Conservation (phyloP, 495 filamentous ascomycete species). For the Aspergillus bridgeri region DNA sequence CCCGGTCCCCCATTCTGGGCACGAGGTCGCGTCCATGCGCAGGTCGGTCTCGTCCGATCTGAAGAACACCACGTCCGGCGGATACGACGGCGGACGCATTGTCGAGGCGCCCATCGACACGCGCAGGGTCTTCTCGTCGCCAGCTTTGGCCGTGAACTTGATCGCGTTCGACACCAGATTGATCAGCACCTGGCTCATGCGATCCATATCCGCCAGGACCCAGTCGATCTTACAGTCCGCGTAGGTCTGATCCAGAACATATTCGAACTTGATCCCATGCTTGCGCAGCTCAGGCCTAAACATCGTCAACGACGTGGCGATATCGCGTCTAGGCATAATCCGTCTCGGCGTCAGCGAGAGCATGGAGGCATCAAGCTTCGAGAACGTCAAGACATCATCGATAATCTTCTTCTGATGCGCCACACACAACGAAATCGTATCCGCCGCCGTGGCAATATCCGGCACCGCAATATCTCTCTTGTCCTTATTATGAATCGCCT, state of each 20-base stretch:
- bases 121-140: conserved; percentile 56
- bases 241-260: conserved; percentile 57
- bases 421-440: conserved; percentile 72
- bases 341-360: conserved; percentile 65
- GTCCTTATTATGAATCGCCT: conserved; percentile 14
- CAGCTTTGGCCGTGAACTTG: conserved; percentile 62
- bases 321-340: conserved; percentile 62
- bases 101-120: conserved; percentile 67
- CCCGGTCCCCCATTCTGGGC: conserved; percentile 65
- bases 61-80: conserved; percentile 51
- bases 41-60: conserved; percentile 37
- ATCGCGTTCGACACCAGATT: conserved; percentile 77
- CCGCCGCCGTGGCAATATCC: conserved; percentile 61
- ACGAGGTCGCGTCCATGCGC: conserved; percentile 42
- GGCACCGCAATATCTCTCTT: conserved; percentile 10
- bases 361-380: conserved; percentile 77
- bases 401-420: conserved; percentile 79
- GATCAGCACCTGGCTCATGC: conserved; percentile 70
- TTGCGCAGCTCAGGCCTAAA: conserved; percentile 68
- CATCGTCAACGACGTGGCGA: conserved; percentile 66
- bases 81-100: conserved; percentile 44
- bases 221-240: conserved; percentile 56
- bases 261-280: conserved; percentile 62
- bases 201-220: conserved; percentile 65
- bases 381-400: conserved; percentile 74